Evolutionary conservation across 2,329 filamentous ascomycete species (phyloP).

Genomic region (Colletotrichum filicis): DNA sequence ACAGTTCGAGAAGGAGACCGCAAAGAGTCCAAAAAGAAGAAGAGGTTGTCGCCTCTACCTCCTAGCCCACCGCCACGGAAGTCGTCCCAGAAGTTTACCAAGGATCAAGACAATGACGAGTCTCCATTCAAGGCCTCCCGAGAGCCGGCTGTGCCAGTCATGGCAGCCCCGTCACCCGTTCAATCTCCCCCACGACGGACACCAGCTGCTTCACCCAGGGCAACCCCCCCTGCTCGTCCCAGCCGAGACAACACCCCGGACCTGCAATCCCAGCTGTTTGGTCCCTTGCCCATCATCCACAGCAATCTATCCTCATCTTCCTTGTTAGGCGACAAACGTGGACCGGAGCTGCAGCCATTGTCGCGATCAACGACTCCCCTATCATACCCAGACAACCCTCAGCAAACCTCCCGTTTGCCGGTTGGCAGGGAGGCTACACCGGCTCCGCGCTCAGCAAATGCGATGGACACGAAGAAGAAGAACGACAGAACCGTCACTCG

Average conservation of each 20-base stretch:
- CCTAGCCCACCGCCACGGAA: constrained; percentile 72
- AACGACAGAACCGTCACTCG: constrained; percentile 47
- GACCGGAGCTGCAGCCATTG: constrained; percentile 49
- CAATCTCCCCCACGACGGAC: constrained; percentile 40
- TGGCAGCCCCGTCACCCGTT: constrained; percentile 37
- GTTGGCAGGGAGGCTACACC: constrained; percentile 49
- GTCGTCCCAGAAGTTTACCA: constrained; percentile 66
- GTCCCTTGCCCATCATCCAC: constrained; percentile 67
- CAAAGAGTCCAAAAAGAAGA: constrained; percentile 53
- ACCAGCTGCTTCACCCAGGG: constrained; percentile 44
- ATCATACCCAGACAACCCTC: constrained; percentile 44
- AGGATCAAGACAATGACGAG: constrained; percentile 47
- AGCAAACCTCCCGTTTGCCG: constrained; percentile 41
- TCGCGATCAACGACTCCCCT: constrained; percentile 49
- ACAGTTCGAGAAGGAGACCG: constrained; percentile 68
- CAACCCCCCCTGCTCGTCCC: constrained; percentile 66
- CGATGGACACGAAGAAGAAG: constrained; percentile 39
- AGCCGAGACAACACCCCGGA: constrained; percentile 76
- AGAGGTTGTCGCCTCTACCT: constrained; percentile 58
- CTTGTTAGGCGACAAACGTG: constrained; percentile 56
- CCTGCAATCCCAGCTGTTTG: constrained; percentile 66
- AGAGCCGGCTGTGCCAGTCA: constrained; percentile 39
- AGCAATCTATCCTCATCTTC: constrained; percentile 68
- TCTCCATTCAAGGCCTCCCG: constrained; percentile 52
- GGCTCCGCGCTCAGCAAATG: constrained; percentile 38